These are phyloP conservation scores for Sungouiozyma ichnusensis DNA, from an alignment of 805 yeast species.

Conservation along the genomic window DNA sequence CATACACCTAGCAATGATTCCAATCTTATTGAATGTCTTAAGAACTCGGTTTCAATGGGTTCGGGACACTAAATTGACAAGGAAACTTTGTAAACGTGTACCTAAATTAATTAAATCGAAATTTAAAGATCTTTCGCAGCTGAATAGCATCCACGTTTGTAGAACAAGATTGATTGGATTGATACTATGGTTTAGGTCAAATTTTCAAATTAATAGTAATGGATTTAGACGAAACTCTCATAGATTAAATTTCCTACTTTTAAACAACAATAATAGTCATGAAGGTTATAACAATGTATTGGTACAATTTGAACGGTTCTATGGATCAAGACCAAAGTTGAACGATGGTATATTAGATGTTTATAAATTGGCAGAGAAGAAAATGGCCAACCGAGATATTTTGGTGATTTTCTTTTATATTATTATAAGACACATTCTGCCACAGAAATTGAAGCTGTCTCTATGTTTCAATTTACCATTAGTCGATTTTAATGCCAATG, in stretches of 20 bases:
- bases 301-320: conserved; percentile 6
- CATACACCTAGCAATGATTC: conserved; percentile 14
- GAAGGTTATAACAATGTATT: conserved; percentile 5
- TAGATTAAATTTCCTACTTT: conserved; percentile 4
- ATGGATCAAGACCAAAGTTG: conserved; percentile 13
- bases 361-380: conserved; percentile 15
- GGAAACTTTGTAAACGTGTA: conserved; percentile 14
- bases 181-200: conserved; percentile 18
- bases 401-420: conserved; percentile 16
- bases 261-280: not conserved
- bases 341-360: conserved; percentile 4
- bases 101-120: conserved; percentile 18
- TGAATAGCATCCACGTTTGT: conserved; percentile 1
- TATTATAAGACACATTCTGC: conserved; percentile 12
- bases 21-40: conserved; percentile 10
- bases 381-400: conserved; percentile 16
- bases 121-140: conserved; percentile 7
- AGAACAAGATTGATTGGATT: conserved; percentile 17
- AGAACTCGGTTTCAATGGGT: conserved; percentile 9
- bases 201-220: conserved; percentile 18
- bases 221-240: conserved; percentile 20
- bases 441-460: conserved; percentile 3
- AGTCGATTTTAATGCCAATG: conserved; percentile 6
- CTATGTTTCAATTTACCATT: conserved; percentile 21
- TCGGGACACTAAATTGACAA: conserved; percentile 11